Percentiles rank a stretch among this genome's conserved stretches.
Evolutionary conservation across 495 filamentous ascomycete genomes (phyloP).

Genomic region (Bacidia gigantensis): DNA sequence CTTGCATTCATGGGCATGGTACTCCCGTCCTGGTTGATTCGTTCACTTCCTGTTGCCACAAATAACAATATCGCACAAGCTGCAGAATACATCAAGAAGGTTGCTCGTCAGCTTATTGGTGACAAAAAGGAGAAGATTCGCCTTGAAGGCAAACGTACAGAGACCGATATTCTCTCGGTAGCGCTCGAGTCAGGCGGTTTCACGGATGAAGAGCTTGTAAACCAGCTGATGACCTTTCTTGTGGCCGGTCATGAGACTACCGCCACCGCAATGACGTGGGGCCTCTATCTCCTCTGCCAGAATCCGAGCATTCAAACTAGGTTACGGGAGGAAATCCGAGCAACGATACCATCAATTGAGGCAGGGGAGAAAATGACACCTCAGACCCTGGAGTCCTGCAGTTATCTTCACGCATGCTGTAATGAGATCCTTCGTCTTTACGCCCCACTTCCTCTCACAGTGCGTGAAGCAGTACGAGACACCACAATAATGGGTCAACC

Average conservation of each 20-base stretch:
- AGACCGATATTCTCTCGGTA: conserved; percentile 70
- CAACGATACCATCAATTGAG: conserved; percentile 38
- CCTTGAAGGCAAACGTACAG: conserved; percentile 31
- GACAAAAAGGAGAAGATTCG: conserved; percentile 51
- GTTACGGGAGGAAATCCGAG: conserved; percentile 47
- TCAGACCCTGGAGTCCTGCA: conserved; percentile 38
- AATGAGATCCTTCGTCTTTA: conserved; percentile 46
- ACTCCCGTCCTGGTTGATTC: conserved; percentile 22
- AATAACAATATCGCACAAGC: conserved; percentile 48
- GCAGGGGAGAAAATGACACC: conserved; percentile 30
- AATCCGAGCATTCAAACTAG: conserved; percentile 42
- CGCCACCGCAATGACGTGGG: conserved; percentile 46
- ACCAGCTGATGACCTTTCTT: conserved; percentile 93
- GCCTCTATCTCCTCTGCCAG: conserved; percentile 43
- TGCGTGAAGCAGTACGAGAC: conserved; percentile 48
- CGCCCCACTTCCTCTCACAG: conserved; percentile 45
- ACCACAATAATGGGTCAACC: conserved; percentile 45
- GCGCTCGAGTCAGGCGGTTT: conserved; percentile 67
- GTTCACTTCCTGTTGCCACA: conserved; percentile 46
- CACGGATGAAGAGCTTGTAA: conserved; percentile 63
- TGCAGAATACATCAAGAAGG: conserved; percentile 41
- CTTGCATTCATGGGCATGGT: conserved; percentile 36
- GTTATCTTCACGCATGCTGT: conserved; percentile 48
- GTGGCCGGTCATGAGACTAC: conserved; percentile 82
- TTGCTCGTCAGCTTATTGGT: conserved; percentile 51